Evolutionary conservation across 768 basidiomycete species (phyloP).

Genomic region (Boletus pseudopeckii): DNA sequence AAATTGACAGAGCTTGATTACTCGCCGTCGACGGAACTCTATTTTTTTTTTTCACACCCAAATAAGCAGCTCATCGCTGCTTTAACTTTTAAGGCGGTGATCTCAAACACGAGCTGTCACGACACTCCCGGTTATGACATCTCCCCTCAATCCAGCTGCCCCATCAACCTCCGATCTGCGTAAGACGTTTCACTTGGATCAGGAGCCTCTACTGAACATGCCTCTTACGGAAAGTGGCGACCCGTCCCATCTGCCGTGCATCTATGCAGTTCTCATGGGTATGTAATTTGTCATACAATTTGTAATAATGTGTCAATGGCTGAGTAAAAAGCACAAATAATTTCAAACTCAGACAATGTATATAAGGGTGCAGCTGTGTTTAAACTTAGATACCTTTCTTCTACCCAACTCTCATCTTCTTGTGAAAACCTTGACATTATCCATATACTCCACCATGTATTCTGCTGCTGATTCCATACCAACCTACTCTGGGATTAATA

Average conservation of each 20-base stretch:
- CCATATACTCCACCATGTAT: conserved; percentile 7
- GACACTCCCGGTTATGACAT: not conserved
- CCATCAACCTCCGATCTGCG: too few relatives aligned
- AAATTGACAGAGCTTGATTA: conserved; percentile 15
- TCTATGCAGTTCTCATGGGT: not conserved
- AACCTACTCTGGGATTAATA: not conserved
- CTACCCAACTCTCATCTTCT: not conserved
- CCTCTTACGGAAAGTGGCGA: too few relatives aligned
- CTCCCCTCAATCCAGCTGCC: not conserved
- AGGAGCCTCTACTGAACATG: too few relatives aligned
- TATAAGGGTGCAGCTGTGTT: conserved; percentile 8
- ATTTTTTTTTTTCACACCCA: conserved; percentile 10
- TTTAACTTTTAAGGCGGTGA: too few relatives aligned
- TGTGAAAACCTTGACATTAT: not conserved
- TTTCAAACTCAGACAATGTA: conserved; percentile 18
- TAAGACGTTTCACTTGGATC: too few relatives aligned
- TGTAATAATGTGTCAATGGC: not conserved
- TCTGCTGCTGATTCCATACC: not conserved
- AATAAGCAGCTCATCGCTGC: too few relatives aligned
- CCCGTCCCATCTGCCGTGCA: too few relatives aligned
- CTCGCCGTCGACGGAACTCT: conserved; percentile 11
- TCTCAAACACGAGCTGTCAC: not conserved
- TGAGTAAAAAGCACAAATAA: not conserved
- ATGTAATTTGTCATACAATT: not conserved
- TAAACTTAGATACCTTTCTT: not conserved